Evolutionary conservation across 768 basidiomycete genomes (phyloP), one percentile per base, ranked within the genome.

Genomic region (Pleurotus platypus): DNA sequence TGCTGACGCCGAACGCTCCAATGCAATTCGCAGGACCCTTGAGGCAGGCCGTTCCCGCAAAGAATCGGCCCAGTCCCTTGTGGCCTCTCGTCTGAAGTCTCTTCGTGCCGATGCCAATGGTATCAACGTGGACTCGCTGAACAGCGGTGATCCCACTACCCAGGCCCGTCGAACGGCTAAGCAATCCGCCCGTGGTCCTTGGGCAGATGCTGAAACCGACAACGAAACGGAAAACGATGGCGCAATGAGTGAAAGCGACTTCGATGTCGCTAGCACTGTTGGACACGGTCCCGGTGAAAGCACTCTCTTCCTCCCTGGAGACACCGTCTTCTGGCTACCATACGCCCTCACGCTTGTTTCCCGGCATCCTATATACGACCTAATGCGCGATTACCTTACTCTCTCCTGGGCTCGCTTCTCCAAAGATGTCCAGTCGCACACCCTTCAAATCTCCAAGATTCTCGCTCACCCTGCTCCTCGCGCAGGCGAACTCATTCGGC

Each of bases 361-460:
- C 48, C 86, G 92, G 20, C 90, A 92, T 69, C 94, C 94, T 0
- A 91, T 97, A 61, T 97, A 95, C 72, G 93, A 95, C 67, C 79
- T 96, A 56, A 92, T 98, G 90, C 83, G 90, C 54, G 95, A 98
- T 72, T 95, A 92, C 66, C 82, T 98, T 45, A 94, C 94, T n/a
- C 85, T 97, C 46, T 92, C 89, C 3, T 95, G 93, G 92, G 93
- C 93, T 15, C 87, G 91, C 49, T 94, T 93, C 74, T 90, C 90
- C 55, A 95, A 95, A 72, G 92, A 96, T 64, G 92, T 95, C 3
- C 90, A 92, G 71, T 89, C 90, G 0, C 94, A 97, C 66, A 92
- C 93, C 7, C 78, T 94, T 54, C 92, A 92, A 67, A 92, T 93
- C 57, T 88, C 88, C 50, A 92, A 92, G 70, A 91, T 93, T 63